phyloP scores from a whole-genome alignment of 345 rosid genomes.

The Limnanthes douglasii region DNA sequence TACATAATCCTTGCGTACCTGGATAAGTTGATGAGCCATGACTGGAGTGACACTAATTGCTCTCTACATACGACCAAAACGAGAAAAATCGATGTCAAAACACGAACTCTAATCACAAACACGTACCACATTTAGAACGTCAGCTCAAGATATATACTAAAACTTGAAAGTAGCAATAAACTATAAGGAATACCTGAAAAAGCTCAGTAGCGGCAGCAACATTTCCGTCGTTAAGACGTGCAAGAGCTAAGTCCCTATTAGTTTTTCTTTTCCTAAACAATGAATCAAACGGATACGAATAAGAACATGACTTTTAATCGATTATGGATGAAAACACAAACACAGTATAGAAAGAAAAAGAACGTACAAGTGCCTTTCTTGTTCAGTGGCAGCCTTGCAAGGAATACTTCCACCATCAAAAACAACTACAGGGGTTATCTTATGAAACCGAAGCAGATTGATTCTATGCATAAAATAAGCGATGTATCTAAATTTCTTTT shows the following conservation, averaged over 20 bases:
- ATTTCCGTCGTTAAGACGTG: conserved; percentile 60
- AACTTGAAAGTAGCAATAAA: neutral
- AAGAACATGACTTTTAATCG: neutral
- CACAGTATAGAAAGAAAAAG: neutral
- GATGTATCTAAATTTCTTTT: conserved; percentile 45
- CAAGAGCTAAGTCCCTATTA: conserved; percentile 51
- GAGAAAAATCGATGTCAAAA: neutral
- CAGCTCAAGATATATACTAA: too few species aligned
- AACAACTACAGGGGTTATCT: conserved; percentile 66
- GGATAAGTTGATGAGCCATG: conserved; percentile 66
- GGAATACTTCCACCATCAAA: conserved; percentile 79
- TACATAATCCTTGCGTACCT: conserved; percentile 25
- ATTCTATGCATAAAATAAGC: conserved; percentile 78
- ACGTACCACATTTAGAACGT: too few species aligned
- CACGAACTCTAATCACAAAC: too few species aligned
- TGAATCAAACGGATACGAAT: neutral
- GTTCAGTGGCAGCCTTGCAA: conserved; percentile 60
- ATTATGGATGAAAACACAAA: neutral
- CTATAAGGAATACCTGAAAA: conserved; percentile 43
- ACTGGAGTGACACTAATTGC: conserved; percentile 67
- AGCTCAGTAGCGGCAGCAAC: conserved; percentile 51
- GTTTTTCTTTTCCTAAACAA: conserved; percentile 41
- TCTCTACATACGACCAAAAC: conserved; percentile 28
- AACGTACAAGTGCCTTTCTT: conserved; percentile 42
- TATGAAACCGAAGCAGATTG: conserved; percentile 44